Evolutionary conservation across 2,329 filamentous ascomycete species (phyloP).

Genomic region (Xylariales sp.): DNA sequence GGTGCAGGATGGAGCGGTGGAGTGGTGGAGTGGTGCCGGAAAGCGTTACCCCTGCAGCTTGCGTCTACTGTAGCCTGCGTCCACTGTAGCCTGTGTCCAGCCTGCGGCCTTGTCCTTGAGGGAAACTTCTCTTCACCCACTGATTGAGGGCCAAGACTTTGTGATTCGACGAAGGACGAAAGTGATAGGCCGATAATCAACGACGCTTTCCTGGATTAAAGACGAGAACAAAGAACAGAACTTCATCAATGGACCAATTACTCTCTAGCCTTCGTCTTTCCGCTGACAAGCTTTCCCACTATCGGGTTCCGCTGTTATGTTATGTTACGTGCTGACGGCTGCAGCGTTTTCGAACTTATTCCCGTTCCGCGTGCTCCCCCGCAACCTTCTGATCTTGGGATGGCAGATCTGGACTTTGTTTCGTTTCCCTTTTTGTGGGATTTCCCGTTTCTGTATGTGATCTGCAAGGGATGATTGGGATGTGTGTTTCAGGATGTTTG

Average conservation of each 20-base stretch:
- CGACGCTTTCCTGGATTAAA: neutral
- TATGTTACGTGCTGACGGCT: too few relatives aligned
- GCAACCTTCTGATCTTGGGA: too few relatives aligned
- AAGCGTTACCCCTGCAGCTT: neutral
- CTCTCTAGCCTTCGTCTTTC: neutral
- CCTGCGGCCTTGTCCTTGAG: too few relatives aligned
- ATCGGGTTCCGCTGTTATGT: too few relatives aligned
- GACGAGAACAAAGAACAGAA: neutral
- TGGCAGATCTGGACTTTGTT: slow-evolving; percentile 2
- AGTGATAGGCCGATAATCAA: neutral
- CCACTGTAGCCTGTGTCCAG: too few relatives aligned
- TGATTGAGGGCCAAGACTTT: too few relatives aligned
- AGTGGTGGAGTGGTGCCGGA: neutral
- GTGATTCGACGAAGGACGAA: neutral
- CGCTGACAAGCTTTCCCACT: neutral
- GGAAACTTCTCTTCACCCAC: too few relatives aligned
- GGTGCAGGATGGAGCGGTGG: slow-evolving; percentile 1
- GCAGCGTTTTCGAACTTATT: too few relatives aligned
- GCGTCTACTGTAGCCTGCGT: neutral
- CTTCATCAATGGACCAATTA: neutral
- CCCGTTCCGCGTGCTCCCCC: too few relatives aligned
- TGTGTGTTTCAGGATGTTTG: neutral
- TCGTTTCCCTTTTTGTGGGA: too few relatives aligned
- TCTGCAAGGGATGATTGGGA: neutral
- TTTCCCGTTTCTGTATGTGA: neutral